Percentiles rank a stretch among this genome's conserved stretches.
Evolutionary conservation across 1,139 yeast species (phyloP).

Genomic region (Nakaseomyces glabratus): DNA sequence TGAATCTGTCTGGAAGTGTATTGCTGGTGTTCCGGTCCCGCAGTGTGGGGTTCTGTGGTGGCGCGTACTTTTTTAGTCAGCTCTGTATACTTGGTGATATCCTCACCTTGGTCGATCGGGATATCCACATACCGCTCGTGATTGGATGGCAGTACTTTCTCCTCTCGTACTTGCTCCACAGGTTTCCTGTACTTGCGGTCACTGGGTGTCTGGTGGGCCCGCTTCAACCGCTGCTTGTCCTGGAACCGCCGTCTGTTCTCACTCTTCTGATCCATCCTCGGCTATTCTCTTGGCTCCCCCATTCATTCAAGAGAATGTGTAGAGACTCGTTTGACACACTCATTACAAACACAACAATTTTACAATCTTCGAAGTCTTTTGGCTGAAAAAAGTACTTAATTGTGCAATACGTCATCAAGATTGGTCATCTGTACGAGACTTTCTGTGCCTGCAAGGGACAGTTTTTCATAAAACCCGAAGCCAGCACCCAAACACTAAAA

Average conservation of each 20-base stretch:
- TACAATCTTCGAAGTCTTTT: not conserved
- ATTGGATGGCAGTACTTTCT: conserved; percentile 15
- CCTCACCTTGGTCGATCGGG: conserved; percentile 8
- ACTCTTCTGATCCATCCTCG: conserved; percentile 4
- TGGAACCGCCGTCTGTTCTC: conserved; percentile 30
- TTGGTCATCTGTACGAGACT: too few species aligned
- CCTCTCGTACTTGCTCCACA: conserved; percentile 13
- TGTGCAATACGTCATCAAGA: not conserved
- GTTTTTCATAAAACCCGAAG: too few species aligned
- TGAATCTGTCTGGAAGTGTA: conserved; percentile 1
- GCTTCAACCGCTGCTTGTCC: conserved; percentile 28
- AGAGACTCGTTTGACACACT: too few species aligned
- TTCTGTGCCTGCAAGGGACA: too few species aligned
- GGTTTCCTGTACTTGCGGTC: conserved; percentile 25
- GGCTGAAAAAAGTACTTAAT: not conserved
- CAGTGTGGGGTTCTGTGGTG: not conserved
- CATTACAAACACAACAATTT: not conserved
- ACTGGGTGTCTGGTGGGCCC: conserved; percentile 29
- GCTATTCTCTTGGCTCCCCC: too few species aligned
- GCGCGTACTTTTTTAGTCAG: conserved; percentile 8
- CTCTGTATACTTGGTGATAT: conserved; percentile 5
- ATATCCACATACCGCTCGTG: conserved; percentile 22
- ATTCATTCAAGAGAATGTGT: not conserved
- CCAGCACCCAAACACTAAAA: too few species aligned
- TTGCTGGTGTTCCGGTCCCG: conserved; percentile 7